Evolutionary conservation across 352 stramenopile genomes (phyloP), one percentile per base, ranked within the genome.

Genomic region (Phytopythium chamaehyphon): DNA sequence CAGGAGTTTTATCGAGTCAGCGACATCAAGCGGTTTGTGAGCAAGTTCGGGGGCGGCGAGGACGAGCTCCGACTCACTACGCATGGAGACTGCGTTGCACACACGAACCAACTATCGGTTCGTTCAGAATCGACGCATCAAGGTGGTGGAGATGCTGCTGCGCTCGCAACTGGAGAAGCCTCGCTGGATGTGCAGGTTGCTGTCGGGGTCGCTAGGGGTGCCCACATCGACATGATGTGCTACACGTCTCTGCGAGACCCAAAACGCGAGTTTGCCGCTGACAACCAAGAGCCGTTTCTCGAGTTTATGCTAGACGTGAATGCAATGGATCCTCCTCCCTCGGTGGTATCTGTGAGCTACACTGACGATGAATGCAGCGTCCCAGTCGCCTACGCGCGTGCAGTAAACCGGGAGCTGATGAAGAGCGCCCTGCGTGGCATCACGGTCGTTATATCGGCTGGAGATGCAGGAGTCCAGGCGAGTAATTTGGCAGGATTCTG

Each of bases 261-360:
- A 45, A 70, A 62, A 35, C 59, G 58, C 12, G 54, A 56, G 2
- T 76, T 83, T 28, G 67, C 67, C 2, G 74, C 83, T 11, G 75
- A 86, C 64, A 92, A 92, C 52, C 81, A 92, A 51, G 81, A 91
- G 58, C 82, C 82, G 5, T 92, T 92, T 46, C 57, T 92, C 15
- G 61, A 57, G 9, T 92, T 92, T 52, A 55, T 92, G 31, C 76
- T 83, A 43, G 73, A 83, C 16, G 57, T 90, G 9, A 92, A 90
- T 48, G 69, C 66, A n/a, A 78, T 88, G 62, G 60, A 83, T 0
- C 66, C 75, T 2, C 54, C 71, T 22, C 82, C 82, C 5, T 55
- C 70, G 5, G 82, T 90, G 24, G 75, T 92, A 7, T 90, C 78
- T 16, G 79, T 92, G 54, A 92, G 82, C 57, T 92, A 92, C 66